phyloP scores from a whole-genome alignment of 768 basidiomycete genomes.

The Kwoniella europaea region DNA sequence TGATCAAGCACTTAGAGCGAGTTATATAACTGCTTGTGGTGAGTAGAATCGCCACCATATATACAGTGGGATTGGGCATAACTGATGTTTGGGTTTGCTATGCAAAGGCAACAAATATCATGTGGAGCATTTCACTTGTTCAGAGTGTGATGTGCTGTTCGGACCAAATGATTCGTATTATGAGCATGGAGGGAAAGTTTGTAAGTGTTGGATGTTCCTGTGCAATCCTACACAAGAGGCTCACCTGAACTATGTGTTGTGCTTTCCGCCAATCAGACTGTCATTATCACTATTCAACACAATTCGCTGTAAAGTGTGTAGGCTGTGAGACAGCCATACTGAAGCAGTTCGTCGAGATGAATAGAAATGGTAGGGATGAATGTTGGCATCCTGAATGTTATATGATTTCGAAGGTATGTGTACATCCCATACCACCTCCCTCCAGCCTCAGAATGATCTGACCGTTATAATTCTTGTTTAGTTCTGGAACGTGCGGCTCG shows the following conservation, averaged over 20 bases:
- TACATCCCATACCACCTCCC: not conserved
- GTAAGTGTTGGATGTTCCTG: conserved; percentile 43
- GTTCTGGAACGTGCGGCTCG: conserved; percentile 97
- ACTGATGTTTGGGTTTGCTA: not conserved
- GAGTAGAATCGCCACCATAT: conserved; percentile 56
- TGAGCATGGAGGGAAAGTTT: conserved; percentile 96
- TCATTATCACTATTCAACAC: conserved; percentile 98
- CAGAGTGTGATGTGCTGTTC: conserved; percentile 91
- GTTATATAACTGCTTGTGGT: conserved; percentile 99
- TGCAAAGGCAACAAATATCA: conserved; percentile 91
- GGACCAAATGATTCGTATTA: conserved; percentile 99
- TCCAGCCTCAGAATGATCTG: not conserved
- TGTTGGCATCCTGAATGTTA: conserved; percentile 99
- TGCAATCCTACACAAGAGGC: not conserved
- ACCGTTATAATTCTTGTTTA: conserved; percentile 52
- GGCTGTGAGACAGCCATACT: conserved; percentile 96
- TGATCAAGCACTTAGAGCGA: conserved; percentile 87
- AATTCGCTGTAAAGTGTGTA: conserved; percentile 97
- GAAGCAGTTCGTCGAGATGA: conserved; percentile 99
- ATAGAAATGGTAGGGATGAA: conserved; percentile 95
- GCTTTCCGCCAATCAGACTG: conserved; percentile 64
- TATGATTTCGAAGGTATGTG: conserved; percentile 95
- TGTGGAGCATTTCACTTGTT: conserved; percentile 99
- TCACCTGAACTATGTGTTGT: not conserved
- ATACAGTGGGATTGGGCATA: conserved; percentile 66